phyloP scores from a whole-genome alignment of 2,329 filamentous ascomycete species.

The Xylaria digitata region DNA sequence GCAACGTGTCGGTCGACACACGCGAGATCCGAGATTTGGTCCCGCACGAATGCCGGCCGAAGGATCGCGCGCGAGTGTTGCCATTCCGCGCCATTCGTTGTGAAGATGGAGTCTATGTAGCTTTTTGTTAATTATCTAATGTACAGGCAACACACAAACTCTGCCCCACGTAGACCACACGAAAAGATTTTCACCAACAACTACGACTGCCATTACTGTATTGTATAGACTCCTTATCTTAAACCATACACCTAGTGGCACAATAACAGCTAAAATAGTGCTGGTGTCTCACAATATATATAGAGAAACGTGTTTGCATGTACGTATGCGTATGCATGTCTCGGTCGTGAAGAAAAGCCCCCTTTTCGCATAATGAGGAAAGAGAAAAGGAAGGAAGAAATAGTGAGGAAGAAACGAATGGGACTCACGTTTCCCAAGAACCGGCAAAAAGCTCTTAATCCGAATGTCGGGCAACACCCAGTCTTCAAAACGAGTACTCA shows the following conservation, averaged over 20 bases:
- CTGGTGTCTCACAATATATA: not conserved
- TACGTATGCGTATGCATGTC: conserved; percentile 4
- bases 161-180: too few species aligned
- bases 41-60: conserved; percentile 63
- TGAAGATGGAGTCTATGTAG: conserved; percentile 60
- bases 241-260: too few species aligned
- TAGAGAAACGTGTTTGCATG: not conserved
- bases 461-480: conserved; percentile 59
- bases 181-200: too few species aligned
- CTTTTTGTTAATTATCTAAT: not conserved
- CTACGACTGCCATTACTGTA: too few species aligned
- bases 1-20: conserved; percentile 77
- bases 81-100: conserved; percentile 65
- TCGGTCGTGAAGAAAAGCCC: not conserved
- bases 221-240: too few species aligned
- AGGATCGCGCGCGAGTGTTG: conserved; percentile 63
- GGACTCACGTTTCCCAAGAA: conserved; percentile 57
- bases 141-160: too few species aligned
- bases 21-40: conserved; percentile 73
- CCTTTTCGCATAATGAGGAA: not conserved
- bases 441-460: conserved; percentile 52
- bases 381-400: not conserved
- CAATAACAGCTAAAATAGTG: too few species aligned
- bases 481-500: conserved; percentile 61
- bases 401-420: not conserved